Percentiles rank a stretch among this genome's conserved stretches.
Conservation (phyloP, 2,329 filamentous ascomycete genomes). For the Xylariales sp. region DNA sequence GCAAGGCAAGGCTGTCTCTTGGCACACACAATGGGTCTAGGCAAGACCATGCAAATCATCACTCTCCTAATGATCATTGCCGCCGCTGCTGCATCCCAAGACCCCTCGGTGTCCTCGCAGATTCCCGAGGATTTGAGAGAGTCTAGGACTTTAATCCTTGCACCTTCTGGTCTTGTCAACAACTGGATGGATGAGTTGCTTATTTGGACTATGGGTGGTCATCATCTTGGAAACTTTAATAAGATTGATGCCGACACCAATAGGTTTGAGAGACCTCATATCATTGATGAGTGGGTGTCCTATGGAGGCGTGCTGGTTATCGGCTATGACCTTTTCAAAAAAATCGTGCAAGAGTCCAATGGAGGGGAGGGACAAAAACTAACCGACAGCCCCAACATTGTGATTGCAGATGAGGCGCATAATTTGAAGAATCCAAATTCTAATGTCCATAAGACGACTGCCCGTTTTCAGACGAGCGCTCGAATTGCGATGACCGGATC, state of each 20-base stretch:
- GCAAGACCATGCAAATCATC: conserved; percentile 90
- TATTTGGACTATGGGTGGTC: conserved; percentile 55
- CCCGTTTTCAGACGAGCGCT: conserved; percentile 59
- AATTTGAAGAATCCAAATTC: conserved; percentile 63
- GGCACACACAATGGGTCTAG: conserved; percentile 87
- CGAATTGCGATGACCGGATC: conserved; percentile 85
- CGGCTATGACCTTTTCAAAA: conserved; percentile 66
- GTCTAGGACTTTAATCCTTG: conserved; percentile 67
- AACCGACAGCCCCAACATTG: conserved; percentile 60
- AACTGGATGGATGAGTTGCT: conserved; percentile 81
- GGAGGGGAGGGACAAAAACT: conserved; percentile 47
- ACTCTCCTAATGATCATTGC: conserved; percentile 74
- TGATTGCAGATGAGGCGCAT: conserved; percentile 85
- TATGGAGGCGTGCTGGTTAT: conserved; percentile 71
- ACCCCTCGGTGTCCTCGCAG: conserved; percentile 55
- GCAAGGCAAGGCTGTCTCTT: conserved; percentile 71
- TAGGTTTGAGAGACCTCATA: conserved; percentile 32
- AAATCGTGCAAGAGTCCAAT: conserved; percentile 25
- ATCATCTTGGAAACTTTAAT: conserved; percentile 50
- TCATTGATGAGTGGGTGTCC: conserved; percentile 55
- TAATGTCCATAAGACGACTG: conserved; percentile 47
- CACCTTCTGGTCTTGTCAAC: conserved; percentile 67
- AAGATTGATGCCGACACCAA: conserved; percentile 44
- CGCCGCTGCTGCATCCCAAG: conserved; percentile 56
- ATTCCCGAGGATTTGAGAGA: conserved; percentile 61